A percentile compares a stretch with the other conserved stretches of the same genome.
phyloP scores from a whole-genome alignment of 2,329 filamentous ascomycete genomes.

The Alternaria solani region DNA sequence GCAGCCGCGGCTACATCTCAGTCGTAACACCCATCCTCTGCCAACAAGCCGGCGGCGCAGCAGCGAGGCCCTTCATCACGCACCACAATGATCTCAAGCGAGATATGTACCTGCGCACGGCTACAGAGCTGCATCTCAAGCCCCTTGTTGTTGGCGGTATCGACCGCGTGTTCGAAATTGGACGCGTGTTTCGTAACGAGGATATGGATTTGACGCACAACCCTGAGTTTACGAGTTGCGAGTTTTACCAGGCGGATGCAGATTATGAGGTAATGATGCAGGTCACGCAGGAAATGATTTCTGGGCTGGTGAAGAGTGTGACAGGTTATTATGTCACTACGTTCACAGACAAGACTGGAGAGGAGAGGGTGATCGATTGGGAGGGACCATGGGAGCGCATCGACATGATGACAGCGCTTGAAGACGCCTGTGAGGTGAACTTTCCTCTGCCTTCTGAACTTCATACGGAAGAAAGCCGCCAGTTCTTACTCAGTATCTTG shows the following conservation, averaged over 20 bases:
- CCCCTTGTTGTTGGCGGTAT: conserved; percentile 93
- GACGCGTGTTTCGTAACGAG: conserved; percentile 95
- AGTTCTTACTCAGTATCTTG: neutral
- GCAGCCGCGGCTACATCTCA: conserved; percentile 86
- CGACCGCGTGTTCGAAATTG: conserved; percentile 94
- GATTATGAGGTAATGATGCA: conserved; percentile 84
- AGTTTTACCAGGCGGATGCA: conserved; percentile 85
- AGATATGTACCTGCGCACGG: conserved; percentile 93
- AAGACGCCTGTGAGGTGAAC: conserved; percentile 88
- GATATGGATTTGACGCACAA: conserved; percentile 94
- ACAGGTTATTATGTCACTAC: conserved; percentile 85
- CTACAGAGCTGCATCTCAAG: conserved; percentile 96
- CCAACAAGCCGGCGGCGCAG: conserved; percentile 92
- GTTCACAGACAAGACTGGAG: conserved; percentile 85
- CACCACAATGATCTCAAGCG: conserved; percentile 96
- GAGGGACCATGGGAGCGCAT: conserved; percentile 90
- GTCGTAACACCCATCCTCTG: conserved; percentile 98
- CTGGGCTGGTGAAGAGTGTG: conserved; percentile 84
- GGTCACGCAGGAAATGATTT: conserved; percentile 91
- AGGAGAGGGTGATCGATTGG: conserved; percentile 94
- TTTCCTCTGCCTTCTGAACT: conserved; percentile 90
- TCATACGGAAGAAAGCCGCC: conserved; percentile 76
- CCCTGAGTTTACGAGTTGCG: conserved; percentile 95
- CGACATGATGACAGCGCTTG: conserved; percentile 94
- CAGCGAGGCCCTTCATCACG: conserved; percentile 92